phyloP scores from a whole-genome alignment of 2,329 filamentous ascomycete genomes.

The Moelleriella libera region DNA sequence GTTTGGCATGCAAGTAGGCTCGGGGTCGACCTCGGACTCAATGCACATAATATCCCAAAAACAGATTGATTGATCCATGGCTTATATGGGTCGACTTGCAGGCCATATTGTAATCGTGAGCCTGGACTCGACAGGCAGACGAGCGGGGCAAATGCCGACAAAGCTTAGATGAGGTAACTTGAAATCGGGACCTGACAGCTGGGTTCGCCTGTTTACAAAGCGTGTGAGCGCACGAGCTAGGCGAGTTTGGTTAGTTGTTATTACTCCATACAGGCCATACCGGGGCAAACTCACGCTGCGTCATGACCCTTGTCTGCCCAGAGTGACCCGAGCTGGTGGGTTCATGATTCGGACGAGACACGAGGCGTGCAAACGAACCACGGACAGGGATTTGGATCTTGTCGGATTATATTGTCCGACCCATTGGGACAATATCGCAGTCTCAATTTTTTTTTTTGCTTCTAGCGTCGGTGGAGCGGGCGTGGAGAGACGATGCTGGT shows the following conservation, averaged over 20 bases:
- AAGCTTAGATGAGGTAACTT: slow-evolving; percentile 1
- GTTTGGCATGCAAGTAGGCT: neutral
- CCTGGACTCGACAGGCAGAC: neutral
- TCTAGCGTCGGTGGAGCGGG: neutral
- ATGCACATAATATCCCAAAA: neutral
- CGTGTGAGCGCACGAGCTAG: neutral
- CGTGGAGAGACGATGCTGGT: neutral
- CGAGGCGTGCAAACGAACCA: slow-evolving; percentile 3
- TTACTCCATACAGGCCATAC: neutral
- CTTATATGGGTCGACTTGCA: neutral
- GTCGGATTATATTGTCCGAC: neutral
- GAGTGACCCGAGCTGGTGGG: slow-evolving; percentile 2
- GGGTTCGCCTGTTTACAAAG: neutral
- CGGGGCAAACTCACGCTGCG: slow-evolving; percentile 1
- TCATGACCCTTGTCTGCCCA: slow-evolving; percentile 2
- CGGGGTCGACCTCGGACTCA: neutral
- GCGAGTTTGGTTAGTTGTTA: neutral
- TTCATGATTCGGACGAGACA: neutral
- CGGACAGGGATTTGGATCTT: slow-evolving; percentile 1
- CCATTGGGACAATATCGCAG: neutral
- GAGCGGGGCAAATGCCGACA: slow-evolving; percentile 4
- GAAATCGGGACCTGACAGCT: slow-evolving; percentile 1
- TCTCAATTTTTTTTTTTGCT: neutral
- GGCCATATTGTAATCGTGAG: neutral
- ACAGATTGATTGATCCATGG: neutral